These are phyloP conservation scores for Brassica rapa DNA, from an alignment of 345 rosid species.

Conservation along the genomic window DNA sequence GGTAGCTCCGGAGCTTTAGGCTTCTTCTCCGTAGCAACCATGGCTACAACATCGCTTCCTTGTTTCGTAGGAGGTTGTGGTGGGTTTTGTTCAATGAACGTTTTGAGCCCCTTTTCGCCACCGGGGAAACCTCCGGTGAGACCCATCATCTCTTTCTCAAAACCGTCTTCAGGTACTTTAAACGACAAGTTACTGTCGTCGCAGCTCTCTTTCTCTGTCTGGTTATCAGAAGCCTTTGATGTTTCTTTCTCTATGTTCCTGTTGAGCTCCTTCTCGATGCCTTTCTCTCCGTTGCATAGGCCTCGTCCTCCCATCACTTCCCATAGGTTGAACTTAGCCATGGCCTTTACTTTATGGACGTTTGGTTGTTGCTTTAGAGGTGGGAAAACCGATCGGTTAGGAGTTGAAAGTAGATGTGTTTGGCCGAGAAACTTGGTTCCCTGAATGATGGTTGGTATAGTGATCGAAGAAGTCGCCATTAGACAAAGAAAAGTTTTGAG, in stretches of 20 bases:
- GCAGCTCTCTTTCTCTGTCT: constrained; percentile 17
- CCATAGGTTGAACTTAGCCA: constrained; percentile 64
- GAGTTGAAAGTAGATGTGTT: constrained; percentile 20
- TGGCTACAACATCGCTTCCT: constrained; percentile 10
- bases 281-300: constrained; percentile 80
- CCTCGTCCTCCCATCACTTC: constrained; percentile 92
- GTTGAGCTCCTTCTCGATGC: constrained; percentile 62
- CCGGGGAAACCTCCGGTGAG: constrained; percentile 91
- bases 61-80: constrained; percentile 45
- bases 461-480: constrained; percentile 61
- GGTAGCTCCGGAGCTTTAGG: constrained; percentile 76
- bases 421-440: constrained; percentile 54
- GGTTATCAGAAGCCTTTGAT: constrained; percentile 7
- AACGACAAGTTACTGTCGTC: not conserved
- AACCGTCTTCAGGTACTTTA: constrained; percentile 58
- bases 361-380: constrained; percentile 36
- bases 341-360: constrained; percentile 26
- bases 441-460: constrained; percentile 46
- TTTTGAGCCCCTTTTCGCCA: constrained; percentile 69
- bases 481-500: not conserved
- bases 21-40: constrained; percentile 45
- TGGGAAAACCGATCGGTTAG: constrained; percentile 41
- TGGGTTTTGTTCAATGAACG: constrained; percentile 74
- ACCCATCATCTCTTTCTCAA: constrained; percentile 86
- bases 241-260: constrained; percentile 44